These are phyloP conservation scores for Echria macrotheca DNA, from an alignment of 495 filamentous ascomycete species.

Conservation along the genomic window DNA sequence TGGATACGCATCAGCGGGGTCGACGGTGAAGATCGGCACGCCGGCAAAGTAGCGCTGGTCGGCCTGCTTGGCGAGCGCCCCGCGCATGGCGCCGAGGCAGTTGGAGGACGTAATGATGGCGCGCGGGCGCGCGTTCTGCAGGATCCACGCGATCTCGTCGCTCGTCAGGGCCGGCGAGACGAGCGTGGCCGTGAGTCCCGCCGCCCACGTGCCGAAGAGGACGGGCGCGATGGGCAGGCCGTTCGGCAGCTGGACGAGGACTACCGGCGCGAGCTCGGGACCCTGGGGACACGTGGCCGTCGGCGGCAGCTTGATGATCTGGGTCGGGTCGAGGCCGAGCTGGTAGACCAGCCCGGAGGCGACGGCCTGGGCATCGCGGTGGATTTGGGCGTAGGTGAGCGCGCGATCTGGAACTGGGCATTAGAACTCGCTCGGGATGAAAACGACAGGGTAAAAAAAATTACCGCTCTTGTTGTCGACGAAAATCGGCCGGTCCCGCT, in stretches of 20 bases:
- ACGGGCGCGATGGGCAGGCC: slow-evolving; percentile 25
- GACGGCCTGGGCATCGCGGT: slow-evolving; percentile 20
- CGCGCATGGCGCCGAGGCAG: slow-evolving; percentile 26
- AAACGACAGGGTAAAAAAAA: no score
- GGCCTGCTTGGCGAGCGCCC: slow-evolving; percentile 17
- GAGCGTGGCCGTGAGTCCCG: slow-evolving; percentile 29
- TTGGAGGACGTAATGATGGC: slow-evolving; percentile 28
- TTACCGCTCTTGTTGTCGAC: slow-evolving; percentile 18
- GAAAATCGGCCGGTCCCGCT: slow-evolving; percentile 23
- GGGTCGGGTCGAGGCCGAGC: slow-evolving; percentile 20
- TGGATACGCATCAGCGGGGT: slow-evolving; percentile 23
- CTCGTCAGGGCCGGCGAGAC: slow-evolving; percentile 31
- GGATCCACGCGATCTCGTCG: slow-evolving; percentile 30
- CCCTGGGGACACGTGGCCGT: slow-evolving; percentile 24
- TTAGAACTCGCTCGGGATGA: no score
- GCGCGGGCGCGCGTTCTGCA: slow-evolving; percentile 27
- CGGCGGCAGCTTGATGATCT: slow-evolving; percentile 25
- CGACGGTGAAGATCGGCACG: slow-evolving; percentile 26
- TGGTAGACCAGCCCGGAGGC: slow-evolving; percentile 18
- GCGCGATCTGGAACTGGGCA: slow-evolving; percentile 18
- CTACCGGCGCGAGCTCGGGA: slow-evolving; percentile 28
- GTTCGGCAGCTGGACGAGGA: slow-evolving; percentile 34
- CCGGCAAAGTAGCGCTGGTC: slow-evolving; percentile 15
- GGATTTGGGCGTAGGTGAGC: slow-evolving; percentile 23
- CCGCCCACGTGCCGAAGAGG: slow-evolving; percentile 23